A percentile compares a stretch with the other conserved stretches of the same genome.
These are phyloP conservation scores for Phialocephala sp. DNA, from an alignment of 2,329 filamentous ascomycete genomes.

Conservation along the genomic window DNA sequence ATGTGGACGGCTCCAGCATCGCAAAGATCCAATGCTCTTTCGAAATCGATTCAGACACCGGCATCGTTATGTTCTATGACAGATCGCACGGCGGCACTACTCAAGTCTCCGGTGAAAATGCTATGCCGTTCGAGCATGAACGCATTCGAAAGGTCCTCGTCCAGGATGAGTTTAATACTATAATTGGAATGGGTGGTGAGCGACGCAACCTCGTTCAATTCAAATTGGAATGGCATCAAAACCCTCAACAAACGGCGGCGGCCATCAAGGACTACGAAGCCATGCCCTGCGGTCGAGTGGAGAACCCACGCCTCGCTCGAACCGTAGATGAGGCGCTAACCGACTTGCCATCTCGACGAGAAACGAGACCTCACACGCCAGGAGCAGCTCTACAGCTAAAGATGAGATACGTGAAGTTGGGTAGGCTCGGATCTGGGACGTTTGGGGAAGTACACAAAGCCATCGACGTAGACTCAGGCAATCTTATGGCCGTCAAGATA, in stretches of 20 bases:
- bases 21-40: conserved; percentile 18
- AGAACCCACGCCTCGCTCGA: conserved; percentile 25
- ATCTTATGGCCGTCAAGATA: conserved; percentile 33
- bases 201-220: conserved; percentile 19
- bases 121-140: conserved; percentile 20
- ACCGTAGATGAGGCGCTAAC: conserved; percentile 24
- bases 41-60: conserved; percentile 14
- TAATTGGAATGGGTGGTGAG: conserved; percentile 25
- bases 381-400: conserved; percentile 17
- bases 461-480: conserved; percentile 32
- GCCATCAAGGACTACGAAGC: conserved; percentile 11
- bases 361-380: conserved; percentile 25
- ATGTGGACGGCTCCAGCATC: conserved; percentile 15
- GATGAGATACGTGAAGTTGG: conserved; percentile 28
- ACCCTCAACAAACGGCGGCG: conserved; percentile 13
- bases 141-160: conserved; percentile 18
- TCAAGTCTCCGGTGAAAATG: conserved; percentile 19
- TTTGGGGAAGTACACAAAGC: conserved; percentile 35
- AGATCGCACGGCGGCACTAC: conserved; percentile 14
- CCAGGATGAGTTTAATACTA: conserved; percentile 16
- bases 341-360: conserved; percentile 20
- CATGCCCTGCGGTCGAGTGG: conserved; percentile 12
- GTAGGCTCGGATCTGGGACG: conserved; percentile 24
- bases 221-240: conserved; percentile 22
- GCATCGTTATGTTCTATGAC: conserved; percentile 19